These are phyloP conservation scores for Plasmopara muralis DNA, from an alignment of 352 stramenopile species.

Conservation along the genomic window DNA sequence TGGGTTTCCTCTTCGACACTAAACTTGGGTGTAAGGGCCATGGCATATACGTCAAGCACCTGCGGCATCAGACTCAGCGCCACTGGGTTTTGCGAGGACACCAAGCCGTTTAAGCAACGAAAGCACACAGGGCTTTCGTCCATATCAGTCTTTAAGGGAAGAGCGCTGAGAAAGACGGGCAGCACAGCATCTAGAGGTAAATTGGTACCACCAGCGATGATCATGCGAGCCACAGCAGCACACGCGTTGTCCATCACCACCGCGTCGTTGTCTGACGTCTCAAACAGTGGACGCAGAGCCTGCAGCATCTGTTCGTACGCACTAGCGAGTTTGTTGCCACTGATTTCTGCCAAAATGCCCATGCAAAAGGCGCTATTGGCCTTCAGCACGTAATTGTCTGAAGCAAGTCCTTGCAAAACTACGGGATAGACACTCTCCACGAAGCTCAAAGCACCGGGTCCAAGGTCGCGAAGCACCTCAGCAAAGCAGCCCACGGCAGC, in stretches of 20 bases:
- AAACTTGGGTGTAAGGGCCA: slow-evolving; percentile 49
- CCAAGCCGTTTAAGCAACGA: slow-evolving; percentile 89
- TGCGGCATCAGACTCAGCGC: slow-evolving; percentile 62
- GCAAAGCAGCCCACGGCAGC: slow-evolving; percentile 93
- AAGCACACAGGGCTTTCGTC: slow-evolving; percentile 96
- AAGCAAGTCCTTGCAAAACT: slow-evolving; percentile 84
- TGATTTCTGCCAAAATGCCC: slow-evolving; percentile 87
- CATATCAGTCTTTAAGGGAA: slow-evolving; percentile 96
- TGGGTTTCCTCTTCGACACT: slow-evolving; percentile 73
- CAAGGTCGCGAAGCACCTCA: slow-evolving; percentile 91
- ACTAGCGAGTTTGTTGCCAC: slow-evolving; percentile 57
- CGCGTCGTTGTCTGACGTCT: slow-evolving; percentile 79
- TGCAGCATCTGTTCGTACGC: slow-evolving; percentile 90
- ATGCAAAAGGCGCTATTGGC: slow-evolving; percentile 94
- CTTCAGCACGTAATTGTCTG: slow-evolving; percentile 90
- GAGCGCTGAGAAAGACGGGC: slow-evolving; percentile 86
- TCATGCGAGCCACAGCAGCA: slow-evolving; percentile 91
- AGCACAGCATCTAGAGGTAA: slow-evolving; percentile 91
- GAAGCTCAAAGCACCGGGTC: slow-evolving; percentile 73
- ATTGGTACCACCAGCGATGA: slow-evolving; percentile 65
- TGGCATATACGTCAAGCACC: slow-evolving; percentile 77
- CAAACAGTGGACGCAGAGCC: slow-evolving; percentile 89
- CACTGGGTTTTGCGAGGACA: slow-evolving; percentile 85
- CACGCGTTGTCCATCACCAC: slow-evolving; percentile 90
- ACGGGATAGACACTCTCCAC: slow-evolving; percentile 87